A percentile compares a stretch with the other conserved stretches of the same genome.
phyloP scores from a whole-genome alignment of 768 basidiomycete species.

The Filobasidium floriforme region DNA sequence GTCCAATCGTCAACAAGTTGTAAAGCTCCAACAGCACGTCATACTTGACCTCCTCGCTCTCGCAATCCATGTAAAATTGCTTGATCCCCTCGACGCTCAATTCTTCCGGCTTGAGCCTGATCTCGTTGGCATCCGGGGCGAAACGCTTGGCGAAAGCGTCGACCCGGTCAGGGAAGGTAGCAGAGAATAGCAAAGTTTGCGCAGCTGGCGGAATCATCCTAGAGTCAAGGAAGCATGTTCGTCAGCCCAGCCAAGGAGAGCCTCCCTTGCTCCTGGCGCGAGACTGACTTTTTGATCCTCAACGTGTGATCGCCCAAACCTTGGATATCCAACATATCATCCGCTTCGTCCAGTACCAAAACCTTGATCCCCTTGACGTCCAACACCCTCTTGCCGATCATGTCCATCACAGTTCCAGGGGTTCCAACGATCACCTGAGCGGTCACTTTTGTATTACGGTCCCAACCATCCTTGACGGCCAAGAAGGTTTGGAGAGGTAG shows the following conservation, averaged over 20 bases:
- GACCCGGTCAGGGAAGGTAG: conserved; percentile 92
- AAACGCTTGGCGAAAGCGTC: conserved; percentile 85
- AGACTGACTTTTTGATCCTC: conserved; percentile 77
- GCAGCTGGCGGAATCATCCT: conserved; percentile 42
- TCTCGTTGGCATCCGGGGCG: conserved; percentile 91
- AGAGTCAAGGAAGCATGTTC: background rate
- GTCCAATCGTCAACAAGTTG: conserved; percentile 82
- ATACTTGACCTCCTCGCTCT: conserved; percentile 83
- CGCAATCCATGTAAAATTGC: conserved; percentile 97
- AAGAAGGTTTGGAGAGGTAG: conserved; percentile 88
- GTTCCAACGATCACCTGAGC: conserved; percentile 93
- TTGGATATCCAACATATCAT: conserved; percentile 96
- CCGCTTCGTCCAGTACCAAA: conserved; percentile 94
- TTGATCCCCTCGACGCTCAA: conserved; percentile 87
- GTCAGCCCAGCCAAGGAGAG: no score
- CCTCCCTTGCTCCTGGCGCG: no score
- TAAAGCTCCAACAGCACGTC: conserved; percentile 88
- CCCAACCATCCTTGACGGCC: conserved; percentile 71
- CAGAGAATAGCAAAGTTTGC: conserved; percentile 94
- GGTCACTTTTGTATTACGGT: conserved; percentile 50
- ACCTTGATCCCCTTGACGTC: conserved; percentile 76
- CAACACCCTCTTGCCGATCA: conserved; percentile 67
- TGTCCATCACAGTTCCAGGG: conserved; percentile 86
- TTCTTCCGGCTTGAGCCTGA: conserved; percentile 87
- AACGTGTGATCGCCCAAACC: conserved; percentile 82